Evolutionary conservation across 1,284 basidiomycete genomes (phyloP), one percentile per base, ranked within the genome.

Genomic region (Phellopilus nigrolimitatus): DNA sequence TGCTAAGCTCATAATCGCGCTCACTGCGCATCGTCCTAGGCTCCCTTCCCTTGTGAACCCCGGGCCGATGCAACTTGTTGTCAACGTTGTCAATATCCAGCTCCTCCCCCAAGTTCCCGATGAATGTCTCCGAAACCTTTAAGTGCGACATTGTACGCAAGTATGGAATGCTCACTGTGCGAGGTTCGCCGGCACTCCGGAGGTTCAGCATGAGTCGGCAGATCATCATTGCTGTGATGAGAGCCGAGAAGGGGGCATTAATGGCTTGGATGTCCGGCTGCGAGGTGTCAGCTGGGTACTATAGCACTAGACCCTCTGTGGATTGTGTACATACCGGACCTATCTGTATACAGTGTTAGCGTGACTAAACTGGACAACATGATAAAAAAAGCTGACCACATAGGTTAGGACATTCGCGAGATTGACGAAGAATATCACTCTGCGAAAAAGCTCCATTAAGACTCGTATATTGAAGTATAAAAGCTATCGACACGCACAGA

Each of bases 191-290:
- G 22, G 19, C 21, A 21, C 21, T 22, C 31, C 34, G 45, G 3
- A 47, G 45, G 45, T 47, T 47, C 15, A 47, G 45, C 45, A 47
- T 47, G 17, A 47, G 45, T 6, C 45, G 31, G 33, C 33, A 47
- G 21, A 47, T 47, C 45, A 47, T 47, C 33, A 47, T 25, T n/a
- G 45, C 45, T 15, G 45, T 47, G 15, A 47, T 47, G 3, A 47
- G 33, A 12, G 45, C 45, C 19, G 45, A 47, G 45, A 47, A 47
- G 4, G 45, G 31, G 15, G 45, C 45, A 15, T 47, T 47, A 17
- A 47, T 47, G 21, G 45, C 45, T 47, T 47, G 45, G 19, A 47
- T 47, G 33, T 47, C 45, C 28, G 45, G 45, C 45, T 47, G 24
- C n/a, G 34, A 37, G 10, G 15, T 7, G 21, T 13, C 9, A 33